Percentiles rank a stretch among this genome's conserved stretches.
phyloP scores from a whole-genome alignment of 78 protist species.

The Speleostelium caveatum region DNA sequence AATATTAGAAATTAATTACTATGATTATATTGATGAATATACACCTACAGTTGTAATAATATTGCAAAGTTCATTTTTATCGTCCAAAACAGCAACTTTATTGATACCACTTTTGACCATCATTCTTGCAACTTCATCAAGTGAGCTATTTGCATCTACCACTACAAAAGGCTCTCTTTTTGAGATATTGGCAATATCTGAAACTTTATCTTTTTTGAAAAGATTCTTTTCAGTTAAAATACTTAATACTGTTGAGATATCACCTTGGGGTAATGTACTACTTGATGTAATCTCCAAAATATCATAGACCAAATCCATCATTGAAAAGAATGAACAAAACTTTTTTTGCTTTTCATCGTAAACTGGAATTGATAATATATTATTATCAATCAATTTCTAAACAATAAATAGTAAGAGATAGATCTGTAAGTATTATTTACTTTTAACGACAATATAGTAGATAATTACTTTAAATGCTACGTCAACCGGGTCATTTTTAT shows the following conservation, averaged over 20 bases:
- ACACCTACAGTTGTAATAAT: constrained; percentile 39
- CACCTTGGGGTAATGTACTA: constrained; percentile 18
- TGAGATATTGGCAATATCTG: constrained; percentile 55
- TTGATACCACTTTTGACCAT: constrained; percentile 51
- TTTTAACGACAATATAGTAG: too few relatives aligned
- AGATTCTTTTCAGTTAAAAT: constrained; percentile 16
- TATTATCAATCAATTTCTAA: constrained; percentile 59
- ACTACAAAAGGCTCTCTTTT: constrained; percentile 63
- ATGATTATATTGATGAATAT: neutral
- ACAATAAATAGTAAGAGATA: too few relatives aligned
- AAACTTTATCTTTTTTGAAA: constrained; percentile 7
- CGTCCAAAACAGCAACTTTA: constrained; percentile 52
- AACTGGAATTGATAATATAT: constrained; percentile 67
- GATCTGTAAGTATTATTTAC: neutral
- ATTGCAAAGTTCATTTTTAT: constrained; percentile 53
- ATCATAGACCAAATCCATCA: constrained; percentile 52
- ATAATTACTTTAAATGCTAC: constrained; percentile 37
- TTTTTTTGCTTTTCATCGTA: constrained; percentile 58
- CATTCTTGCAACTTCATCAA: constrained; percentile 39
- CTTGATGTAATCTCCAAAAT: constrained; percentile 7
- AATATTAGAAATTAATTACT: neutral
- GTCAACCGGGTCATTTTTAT: constrained; percentile 22
- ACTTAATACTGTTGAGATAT: constrained; percentile 21
- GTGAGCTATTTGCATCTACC: constrained; percentile 7
- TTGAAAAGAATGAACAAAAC: constrained; percentile 39